phyloP scores from a whole-genome alignment of 148 eudicot genomes.

The Vaccinium macrocarpon region DNA sequence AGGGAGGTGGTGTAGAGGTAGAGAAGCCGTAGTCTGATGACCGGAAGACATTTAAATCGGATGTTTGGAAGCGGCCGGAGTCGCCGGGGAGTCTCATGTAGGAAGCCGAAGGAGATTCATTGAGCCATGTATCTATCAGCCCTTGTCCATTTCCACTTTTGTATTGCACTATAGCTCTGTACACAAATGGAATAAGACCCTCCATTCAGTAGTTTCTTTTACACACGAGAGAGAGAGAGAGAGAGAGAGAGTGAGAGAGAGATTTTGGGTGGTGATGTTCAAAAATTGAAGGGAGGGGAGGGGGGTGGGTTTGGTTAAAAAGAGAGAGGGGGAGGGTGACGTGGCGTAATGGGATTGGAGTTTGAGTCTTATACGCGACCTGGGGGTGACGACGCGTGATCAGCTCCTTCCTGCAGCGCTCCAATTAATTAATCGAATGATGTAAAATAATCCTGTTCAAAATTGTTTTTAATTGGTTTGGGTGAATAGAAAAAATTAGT shows the following conservation, averaged over 20 bases:
- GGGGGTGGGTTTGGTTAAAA: constrained; percentile 22
- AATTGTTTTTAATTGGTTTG: too few relatives aligned
- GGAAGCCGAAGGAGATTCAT: constrained; percentile 25
- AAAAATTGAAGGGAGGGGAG: not conserved
- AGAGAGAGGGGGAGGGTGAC: constrained; percentile 24
- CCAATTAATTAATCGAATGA: too few relatives aligned
- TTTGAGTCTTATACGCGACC: constrained; percentile 24
- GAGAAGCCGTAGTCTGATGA: constrained; percentile 20
- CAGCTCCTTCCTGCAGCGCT: too few relatives aligned
- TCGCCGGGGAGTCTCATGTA: constrained; percentile 27
- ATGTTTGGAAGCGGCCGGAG: constrained; percentile 16
- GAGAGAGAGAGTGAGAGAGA: constrained; percentile 1
- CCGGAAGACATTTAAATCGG: constrained; percentile 11
- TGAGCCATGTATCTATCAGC: constrained; percentile 32
- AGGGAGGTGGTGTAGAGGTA: constrained; percentile 19
- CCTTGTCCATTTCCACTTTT: constrained; percentile 37
- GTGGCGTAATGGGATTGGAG: constrained; percentile 34
- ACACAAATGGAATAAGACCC: constrained; percentile 68
- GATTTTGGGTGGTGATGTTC: not conserved
- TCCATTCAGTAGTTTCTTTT: constrained; percentile 32
- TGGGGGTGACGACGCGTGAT: not conserved
- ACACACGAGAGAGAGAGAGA: not conserved
- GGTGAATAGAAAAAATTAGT: too few relatives aligned
- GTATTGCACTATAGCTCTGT: constrained; percentile 62
- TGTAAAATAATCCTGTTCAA: too few relatives aligned